Percentiles rank a stretch among this genome's conserved stretches.
Evolutionary conservation across 208 protist genomes (phyloP).

Genomic region (Trypanosoma cruzi): DNA sequence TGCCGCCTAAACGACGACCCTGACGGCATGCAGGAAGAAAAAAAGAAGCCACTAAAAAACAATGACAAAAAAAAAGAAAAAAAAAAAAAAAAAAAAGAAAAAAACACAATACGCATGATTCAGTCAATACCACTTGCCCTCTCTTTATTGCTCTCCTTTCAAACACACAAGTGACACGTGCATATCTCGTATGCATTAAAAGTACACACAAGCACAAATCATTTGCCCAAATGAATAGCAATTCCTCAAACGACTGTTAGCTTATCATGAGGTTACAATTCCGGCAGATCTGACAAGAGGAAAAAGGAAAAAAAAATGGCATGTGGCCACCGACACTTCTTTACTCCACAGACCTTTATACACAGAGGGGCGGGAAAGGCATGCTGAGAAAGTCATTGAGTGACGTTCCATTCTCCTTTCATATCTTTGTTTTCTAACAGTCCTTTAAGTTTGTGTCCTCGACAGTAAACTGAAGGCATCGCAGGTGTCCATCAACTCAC

Average conservation of each 20-base stretch:
- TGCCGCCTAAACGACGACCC: not conserved
- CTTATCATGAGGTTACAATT: not conserved
- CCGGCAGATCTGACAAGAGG: not conserved
- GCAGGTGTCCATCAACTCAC: conserved; percentile 4
- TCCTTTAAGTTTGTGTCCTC: not conserved
- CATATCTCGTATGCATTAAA: too few species aligned
- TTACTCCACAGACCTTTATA: not conserved
- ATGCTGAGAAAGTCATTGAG: not conserved
- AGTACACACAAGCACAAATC: too few species aligned
- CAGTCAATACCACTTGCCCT: not conserved
- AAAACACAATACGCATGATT: not conserved
- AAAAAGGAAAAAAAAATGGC: not conserved
- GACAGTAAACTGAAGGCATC: not conserved
- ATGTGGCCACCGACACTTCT: not conserved
- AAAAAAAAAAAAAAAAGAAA: not conserved
- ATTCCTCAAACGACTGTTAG: not conserved
- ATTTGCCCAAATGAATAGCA: not conserved
- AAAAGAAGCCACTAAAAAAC: not conserved
- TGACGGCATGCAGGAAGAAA: not conserved
- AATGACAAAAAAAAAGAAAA: not conserved
- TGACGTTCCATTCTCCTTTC: not conserved
- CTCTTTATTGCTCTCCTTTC: too few species aligned
- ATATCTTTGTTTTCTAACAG: conserved; percentile 2
- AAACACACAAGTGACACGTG: too few species aligned
- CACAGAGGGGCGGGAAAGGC: not conserved